Base-by-base conservation (phyloP, 805 yeast species). In the Kazachstania kunashirensis region DNA sequence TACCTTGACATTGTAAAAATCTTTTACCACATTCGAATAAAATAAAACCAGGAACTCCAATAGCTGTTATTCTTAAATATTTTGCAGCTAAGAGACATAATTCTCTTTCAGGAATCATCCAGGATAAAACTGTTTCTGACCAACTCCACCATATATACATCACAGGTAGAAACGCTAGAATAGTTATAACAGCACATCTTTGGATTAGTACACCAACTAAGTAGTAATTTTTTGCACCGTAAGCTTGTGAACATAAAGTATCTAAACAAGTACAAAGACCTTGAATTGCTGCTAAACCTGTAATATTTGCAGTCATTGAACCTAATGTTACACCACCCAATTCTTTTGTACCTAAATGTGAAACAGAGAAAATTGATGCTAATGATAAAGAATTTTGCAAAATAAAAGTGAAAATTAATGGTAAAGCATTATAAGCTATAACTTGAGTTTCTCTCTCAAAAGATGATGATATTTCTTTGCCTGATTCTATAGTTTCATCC, bases 261-360 rank as follows among this genome's bases (percentile, higher is more conserved):
- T 81, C 89, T 37, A 82, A 65, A 39, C 85, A 75, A 0, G 92
- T 80, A n/a, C 85, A 75, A 2, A 80, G 69, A 10, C 89, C 92
- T 47, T 80, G 82, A 45, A 82, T 77, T 9, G 80, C 69, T 25
- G 85, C 82, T 42, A 79, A 72, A 2, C 84, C 88, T 3, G 81
- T 69, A 37, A 82, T 79, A 51, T 79, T 81, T 6, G 84, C 82
- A 4, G 86, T 78, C 85, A 81, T 80, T 15, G 82, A 71, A 13
- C 83, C 79, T 33, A 82, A 60, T 12, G 85, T 75, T 6, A 79
- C 81, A 23, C 85, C 89, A 12, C 86, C 89, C 33, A 82, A 63
- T 46, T 79, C 85, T 17, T 69, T 67, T 25, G 75, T 71, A 2
- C 89, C 88, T 36, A 82, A 66, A 45, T 77, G 73, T 8, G 89